phyloP scores from a whole-genome alignment of 148 eudicot genomes.

The Rhododendron mucronatum region DNA sequence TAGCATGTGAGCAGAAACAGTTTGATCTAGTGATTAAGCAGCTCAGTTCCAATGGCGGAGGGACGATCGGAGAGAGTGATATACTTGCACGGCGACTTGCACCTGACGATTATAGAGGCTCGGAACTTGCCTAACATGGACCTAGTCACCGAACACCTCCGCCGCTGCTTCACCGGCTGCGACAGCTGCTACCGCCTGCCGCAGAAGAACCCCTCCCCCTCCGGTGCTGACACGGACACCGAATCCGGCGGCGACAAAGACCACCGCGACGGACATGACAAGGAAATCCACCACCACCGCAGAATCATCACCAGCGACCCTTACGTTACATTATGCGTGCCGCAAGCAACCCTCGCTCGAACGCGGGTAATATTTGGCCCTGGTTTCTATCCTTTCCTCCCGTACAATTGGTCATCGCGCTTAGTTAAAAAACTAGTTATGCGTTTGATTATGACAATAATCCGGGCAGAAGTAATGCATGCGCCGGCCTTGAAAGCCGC shows the following conservation, averaged over 20 bases:
- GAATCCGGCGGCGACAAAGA: background rate
- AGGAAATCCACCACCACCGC: constrained; percentile 32
- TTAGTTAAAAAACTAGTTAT: background rate
- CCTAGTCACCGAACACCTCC: constrained; percentile 58
- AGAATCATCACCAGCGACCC: constrained; percentile 86
- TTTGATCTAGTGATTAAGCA: background rate
- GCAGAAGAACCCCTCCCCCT: background rate
- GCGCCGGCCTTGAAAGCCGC: too few relatives aligned
- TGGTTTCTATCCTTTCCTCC: background rate
- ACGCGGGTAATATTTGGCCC: constrained; percentile 50
- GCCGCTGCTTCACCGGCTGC: constrained; percentile 63
- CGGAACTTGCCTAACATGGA: constrained; percentile 86
- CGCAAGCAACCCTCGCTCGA: constrained; percentile 68
- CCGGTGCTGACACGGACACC: constrained; percentile 14
- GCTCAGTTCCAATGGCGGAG: constrained; percentile 31
- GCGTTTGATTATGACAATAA: too few relatives aligned
- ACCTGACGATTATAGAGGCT: constrained; percentile 51
- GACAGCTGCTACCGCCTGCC: constrained; percentile 18
- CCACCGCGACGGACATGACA: background rate
- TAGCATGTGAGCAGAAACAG: background rate
- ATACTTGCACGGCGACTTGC: constrained; percentile 72
- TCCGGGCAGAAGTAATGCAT: too few relatives aligned
- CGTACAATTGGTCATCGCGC: background rate
- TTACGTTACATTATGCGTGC: constrained; percentile 64
- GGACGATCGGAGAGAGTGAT: constrained; percentile 26